phyloP scores from a whole-genome alignment of 2,329 filamentous ascomycete genomes.

The Fonsecaea erecta region DNA sequence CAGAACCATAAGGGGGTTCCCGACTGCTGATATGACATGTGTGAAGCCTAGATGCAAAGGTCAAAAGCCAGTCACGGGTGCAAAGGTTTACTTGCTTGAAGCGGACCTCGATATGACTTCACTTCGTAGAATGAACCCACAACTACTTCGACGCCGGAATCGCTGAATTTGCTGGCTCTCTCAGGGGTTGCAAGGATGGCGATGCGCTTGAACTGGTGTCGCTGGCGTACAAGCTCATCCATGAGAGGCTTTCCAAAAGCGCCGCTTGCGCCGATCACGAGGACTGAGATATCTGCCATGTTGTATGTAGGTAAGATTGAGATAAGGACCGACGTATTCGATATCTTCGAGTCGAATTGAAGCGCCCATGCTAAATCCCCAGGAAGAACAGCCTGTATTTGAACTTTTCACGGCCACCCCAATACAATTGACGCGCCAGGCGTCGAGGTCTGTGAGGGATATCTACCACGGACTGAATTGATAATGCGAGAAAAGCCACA shows the following conservation, averaged over 20 bases:
- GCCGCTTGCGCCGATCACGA: conserved; percentile 21
- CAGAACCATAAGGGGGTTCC: conserved; percentile 18
- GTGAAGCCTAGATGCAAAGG: conserved; percentile 9
- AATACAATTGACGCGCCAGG: not conserved
- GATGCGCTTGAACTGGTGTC: conserved; percentile 16
- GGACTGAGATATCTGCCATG: conserved; percentile 18
- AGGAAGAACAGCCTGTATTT: conserved; percentile 1
- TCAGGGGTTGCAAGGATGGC: conserved; percentile 20
- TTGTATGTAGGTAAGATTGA: not conserved
- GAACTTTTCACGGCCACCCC: not conserved
- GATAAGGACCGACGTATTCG: not conserved
- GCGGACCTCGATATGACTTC: conserved; percentile 14
- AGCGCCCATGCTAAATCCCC: too few relatives aligned
- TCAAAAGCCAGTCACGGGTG: not conserved
- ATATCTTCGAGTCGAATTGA: not conserved
- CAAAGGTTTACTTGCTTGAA: not conserved
- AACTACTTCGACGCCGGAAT: conserved; percentile 16
- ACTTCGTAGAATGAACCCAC: conserved; percentile 12
- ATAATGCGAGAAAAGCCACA: not conserved
- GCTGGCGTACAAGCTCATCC: conserved; percentile 17
- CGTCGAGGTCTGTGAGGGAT: not conserved
- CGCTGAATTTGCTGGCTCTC: conserved; percentile 17
- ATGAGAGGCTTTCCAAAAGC: conserved; percentile 19
- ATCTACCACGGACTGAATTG: not conserved
- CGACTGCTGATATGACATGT: conserved; percentile 20